Evolutionary conservation across 768 basidiomycete genomes (phyloP), one percentile per base, ranked within the genome.

Genomic region (Rhizopogon roseolus): DNA sequence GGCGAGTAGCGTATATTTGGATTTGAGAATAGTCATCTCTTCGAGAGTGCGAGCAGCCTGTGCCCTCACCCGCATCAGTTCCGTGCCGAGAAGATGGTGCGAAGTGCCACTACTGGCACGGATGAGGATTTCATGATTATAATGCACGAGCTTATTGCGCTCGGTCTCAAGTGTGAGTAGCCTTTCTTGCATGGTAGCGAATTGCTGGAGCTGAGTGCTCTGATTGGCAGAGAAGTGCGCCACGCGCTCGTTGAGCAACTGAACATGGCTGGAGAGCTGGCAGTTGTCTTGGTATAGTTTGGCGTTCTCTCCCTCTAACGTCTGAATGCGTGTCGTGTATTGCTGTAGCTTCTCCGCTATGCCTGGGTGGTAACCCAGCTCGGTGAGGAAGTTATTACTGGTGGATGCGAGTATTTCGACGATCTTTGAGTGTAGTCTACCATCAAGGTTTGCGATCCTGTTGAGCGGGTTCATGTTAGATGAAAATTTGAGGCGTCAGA

Each of bases 341-440:
- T 32, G n/a, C 22, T 62, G 58, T 49, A 60, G 43, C 6, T 36
- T 57, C 16, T 71, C 66, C 16, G 41, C 45, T 9, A 80, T 69
- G 6, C 72, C 69, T 17, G 78, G 73, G 57, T 68, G 69, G 62
- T 79, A 79, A 11, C 78, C 79, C 25, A 78, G 70, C 56, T 80
- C 80, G 4, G 68, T 59, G 22, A 78, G 67, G 58, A 74, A 80
- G 11, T 73, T 73, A 64, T 76, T 79, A 11, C 74, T 76, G 8
- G 73, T 78, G 11, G 50, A 60, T 0, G 79, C 59, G 16, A 81
- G 65, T 36, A 80, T 73, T 54, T 77, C 72, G 41, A 80, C 66
- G 49, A 80, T 60, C 56, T 67, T 70, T 6, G 61, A 57, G 22
- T 25, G 36, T 76, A 74, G 16, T 19, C 29, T 53, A 11, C 9